Evolutionary conservation across 2,329 filamentous ascomycete species (phyloP).

Genomic region (Lecanoromycetidae sp.): DNA sequence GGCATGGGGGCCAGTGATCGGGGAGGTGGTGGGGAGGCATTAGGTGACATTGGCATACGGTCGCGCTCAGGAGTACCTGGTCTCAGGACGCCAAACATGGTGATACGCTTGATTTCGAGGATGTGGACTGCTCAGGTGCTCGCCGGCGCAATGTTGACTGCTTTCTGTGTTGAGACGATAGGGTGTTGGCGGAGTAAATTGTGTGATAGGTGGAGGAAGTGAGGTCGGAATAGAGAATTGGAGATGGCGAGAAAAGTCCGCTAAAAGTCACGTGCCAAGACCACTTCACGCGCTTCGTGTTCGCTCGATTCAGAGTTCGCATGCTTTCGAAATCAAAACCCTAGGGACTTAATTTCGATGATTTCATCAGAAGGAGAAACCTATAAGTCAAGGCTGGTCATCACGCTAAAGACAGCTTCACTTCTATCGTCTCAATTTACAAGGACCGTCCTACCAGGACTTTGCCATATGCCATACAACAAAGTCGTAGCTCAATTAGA

Average conservation of each 20-base stretch:
- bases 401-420: background rate
- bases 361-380: no score
- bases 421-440: background rate
- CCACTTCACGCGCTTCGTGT: no score
- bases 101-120: background rate
- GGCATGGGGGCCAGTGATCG: constrained; percentile 17
- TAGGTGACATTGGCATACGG: constrained; percentile 7
- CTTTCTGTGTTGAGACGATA: constrained; percentile 11
- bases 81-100: constrained; percentile 17
- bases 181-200: constrained; percentile 12
- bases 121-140: no score
- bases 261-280: no score
- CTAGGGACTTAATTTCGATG: no score
- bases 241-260: no score
- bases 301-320: no score
- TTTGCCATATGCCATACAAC: background rate
- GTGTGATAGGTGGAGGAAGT: background rate
- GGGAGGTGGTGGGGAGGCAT: constrained; percentile 12
- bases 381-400: background rate
- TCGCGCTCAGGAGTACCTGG: constrained; percentile 13
- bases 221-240: constrained; percentile 7
- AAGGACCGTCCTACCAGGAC: background rate
- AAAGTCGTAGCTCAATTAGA: background rate
- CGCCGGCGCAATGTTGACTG: constrained; percentile 2
- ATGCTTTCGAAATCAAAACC: no score